phyloP scores from a whole-genome alignment of 352 stramenopile species.

The Globisporangium middletonii region DNA sequence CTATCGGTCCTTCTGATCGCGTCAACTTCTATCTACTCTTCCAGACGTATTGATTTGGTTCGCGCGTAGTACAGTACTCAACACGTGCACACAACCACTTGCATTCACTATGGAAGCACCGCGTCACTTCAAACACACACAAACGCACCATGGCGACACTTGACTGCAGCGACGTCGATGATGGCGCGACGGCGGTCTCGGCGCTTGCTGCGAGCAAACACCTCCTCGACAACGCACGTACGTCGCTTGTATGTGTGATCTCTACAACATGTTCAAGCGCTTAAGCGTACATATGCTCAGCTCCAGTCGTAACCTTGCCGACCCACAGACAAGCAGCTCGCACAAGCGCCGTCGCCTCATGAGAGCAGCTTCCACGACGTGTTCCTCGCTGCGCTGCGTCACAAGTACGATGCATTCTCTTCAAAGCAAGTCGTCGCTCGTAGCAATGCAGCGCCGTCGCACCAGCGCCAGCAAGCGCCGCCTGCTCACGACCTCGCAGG shows the following conservation, averaged over 20 bases:
- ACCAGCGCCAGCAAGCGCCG: conserved; percentile 1
- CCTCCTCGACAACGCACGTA: too few relatives aligned
- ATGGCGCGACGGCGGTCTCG: too few relatives aligned
- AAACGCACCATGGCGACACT: too few relatives aligned
- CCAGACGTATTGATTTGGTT: neutral
- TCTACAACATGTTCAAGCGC: too few relatives aligned
- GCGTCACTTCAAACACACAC: too few relatives aligned
- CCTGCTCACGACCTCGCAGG: neutral
- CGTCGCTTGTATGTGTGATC: too few relatives aligned
- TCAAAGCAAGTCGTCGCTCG: neutral
- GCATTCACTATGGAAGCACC: too few relatives aligned
- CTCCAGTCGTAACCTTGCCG: too few relatives aligned
- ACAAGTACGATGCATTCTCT: conserved; percentile 15
- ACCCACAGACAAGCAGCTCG: neutral
- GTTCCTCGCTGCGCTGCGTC: conserved; percentile 28
- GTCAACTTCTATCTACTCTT: neutral
- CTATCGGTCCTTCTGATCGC: too few relatives aligned
- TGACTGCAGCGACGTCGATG: too few relatives aligned
- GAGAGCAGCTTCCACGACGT: conserved; percentile 27
- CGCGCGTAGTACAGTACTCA: neutral
- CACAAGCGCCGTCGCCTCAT: neutral
- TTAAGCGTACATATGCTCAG: neutral
- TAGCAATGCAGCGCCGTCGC: neutral
- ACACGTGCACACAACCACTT: neutral
- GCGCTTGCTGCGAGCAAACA: too few relatives aligned